phyloP scores from a whole-genome alignment of 768 basidiomycete genomes.

The Hebeloma cylindrosporum region DNA sequence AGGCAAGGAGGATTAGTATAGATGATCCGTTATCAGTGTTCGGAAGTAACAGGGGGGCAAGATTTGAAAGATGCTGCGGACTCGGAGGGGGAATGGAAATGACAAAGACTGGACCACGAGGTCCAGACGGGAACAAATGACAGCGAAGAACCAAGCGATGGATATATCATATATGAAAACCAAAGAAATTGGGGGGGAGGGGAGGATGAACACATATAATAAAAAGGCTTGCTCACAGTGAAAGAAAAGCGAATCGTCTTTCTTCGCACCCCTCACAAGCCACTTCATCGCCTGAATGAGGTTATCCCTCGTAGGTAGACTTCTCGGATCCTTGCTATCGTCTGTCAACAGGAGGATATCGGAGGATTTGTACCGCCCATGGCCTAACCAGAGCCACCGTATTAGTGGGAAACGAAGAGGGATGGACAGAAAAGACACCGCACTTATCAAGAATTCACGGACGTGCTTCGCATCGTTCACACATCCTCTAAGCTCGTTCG shows the following conservation, averaged over 20 bases:
- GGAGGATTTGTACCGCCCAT: constrained; percentile 53
- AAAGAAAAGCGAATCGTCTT: constrained; percentile 76
- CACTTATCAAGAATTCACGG: constrained; percentile 63
- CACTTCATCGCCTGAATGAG: constrained; percentile 51
- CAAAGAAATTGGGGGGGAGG: too few relatives aligned
- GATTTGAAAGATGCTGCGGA: too few relatives aligned
- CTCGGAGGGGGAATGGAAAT: too few relatives aligned
- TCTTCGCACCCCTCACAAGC: constrained; percentile 66
- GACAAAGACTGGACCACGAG: too few relatives aligned
- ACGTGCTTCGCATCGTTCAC: constrained; percentile 80
- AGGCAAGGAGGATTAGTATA: not conserved
- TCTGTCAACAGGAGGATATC: constrained; percentile 76
- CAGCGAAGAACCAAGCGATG: too few relatives aligned
- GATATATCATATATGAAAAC: too few relatives aligned
- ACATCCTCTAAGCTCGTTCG: constrained; percentile 67
- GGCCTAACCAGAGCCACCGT: constrained; percentile 18
- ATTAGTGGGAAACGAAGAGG: not conserved
- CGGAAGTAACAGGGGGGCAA: too few relatives aligned
- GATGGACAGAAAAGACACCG: not conserved
- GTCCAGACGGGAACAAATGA: too few relatives aligned
- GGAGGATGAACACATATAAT: not conserved
- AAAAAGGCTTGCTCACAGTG: constrained; percentile 50
- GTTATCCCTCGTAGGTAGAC: constrained; percentile 46
- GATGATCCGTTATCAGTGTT: too few relatives aligned
- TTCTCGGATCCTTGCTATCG: constrained; percentile 42